Percentiles rank a stretch among this genome's conserved stretches.
Evolutionary conservation across 257 asterid genomes (phyloP).

Genomic region (Thymus quinquecostatus): DNA sequence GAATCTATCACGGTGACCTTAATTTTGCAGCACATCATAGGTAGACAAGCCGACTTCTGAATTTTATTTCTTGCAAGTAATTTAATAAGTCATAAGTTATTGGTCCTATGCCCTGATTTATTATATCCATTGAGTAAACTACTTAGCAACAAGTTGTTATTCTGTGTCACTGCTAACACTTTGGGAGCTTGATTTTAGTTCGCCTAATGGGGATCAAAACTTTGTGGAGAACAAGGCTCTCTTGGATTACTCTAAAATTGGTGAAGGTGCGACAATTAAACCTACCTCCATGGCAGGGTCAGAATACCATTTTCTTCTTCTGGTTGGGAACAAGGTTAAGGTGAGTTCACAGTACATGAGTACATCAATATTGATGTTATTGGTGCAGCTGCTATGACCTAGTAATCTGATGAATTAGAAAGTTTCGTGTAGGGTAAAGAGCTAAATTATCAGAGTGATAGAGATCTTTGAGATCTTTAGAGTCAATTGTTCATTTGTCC

Average conservation of each 20-base stretch:
- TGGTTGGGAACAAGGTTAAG: slow-evolving; percentile 92
- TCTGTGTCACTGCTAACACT: slow-evolving; percentile 34
- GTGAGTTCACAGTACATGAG: slow-evolving; percentile 46
- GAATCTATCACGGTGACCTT: slow-evolving; percentile 95
- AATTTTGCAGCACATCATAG: slow-evolving; percentile 86
- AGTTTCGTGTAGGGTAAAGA: slow-evolving; percentile 20
- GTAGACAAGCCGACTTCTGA: slow-evolving; percentile 44
- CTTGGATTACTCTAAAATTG: slow-evolving; percentile 72
- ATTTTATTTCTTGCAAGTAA: slow-evolving; percentile 25
- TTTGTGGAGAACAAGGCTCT: slow-evolving; percentile 99
- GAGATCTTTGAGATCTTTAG: too few species aligned
- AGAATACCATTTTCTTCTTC: slow-evolving; percentile 97
- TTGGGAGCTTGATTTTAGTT: slow-evolving; percentile 52
- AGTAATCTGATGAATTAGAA: slow-evolving; percentile 32
- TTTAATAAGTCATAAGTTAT: slow-evolving; percentile 16
- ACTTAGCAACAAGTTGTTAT: slow-evolving; percentile 6
- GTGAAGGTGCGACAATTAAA: slow-evolving; percentile 87
- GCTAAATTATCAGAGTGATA: not conserved
- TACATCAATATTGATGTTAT: slow-evolving; percentile 25
- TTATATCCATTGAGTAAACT: slow-evolving; percentile 24
- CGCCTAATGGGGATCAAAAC: slow-evolving; percentile 91
- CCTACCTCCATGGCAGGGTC: slow-evolving; percentile 94
- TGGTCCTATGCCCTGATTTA: slow-evolving; percentile 9
- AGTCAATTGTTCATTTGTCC: not conserved
- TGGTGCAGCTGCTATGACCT: slow-evolving; percentile 29